Evolutionary conservation across 257 asterid genomes (phyloP).

Genomic region (Primulina huaijiensis): DNA sequence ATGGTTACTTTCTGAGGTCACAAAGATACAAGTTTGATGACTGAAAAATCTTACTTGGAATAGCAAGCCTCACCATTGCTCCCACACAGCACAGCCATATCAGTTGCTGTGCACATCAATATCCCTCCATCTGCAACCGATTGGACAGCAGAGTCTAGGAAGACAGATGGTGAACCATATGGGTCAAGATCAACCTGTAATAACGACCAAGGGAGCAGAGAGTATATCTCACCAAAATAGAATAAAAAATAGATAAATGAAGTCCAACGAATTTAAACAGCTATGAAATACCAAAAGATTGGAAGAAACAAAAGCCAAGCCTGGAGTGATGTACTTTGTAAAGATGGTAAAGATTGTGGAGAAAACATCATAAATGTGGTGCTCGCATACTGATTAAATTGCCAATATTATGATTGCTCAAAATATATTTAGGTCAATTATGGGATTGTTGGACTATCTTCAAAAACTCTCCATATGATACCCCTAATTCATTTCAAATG

Average conservation of each 20-base stretch:
- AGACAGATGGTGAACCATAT: constrained; percentile 91
- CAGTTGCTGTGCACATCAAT: constrained; percentile 96
- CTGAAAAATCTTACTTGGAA: constrained; percentile 72
- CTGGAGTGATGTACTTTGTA: neutral
- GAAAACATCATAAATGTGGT: neutral
- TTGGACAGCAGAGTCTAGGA: constrained; percentile 94
- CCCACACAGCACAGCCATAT: constrained; percentile 98
- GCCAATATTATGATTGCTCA: neutral
- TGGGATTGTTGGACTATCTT: neutral
- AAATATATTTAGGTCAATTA: neutral
- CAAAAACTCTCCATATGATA: neutral
- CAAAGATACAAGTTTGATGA: constrained; percentile 11
- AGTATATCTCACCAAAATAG: neutral
- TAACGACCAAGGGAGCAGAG: constrained; percentile 16
- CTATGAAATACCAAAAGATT: neutral
- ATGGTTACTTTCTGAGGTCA: constrained; percentile 22
- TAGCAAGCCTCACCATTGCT: constrained; percentile 97
- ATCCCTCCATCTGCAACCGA: constrained; percentile 91
- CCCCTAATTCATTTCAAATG: neutral
- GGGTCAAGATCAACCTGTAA: constrained; percentile 99
- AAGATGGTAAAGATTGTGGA: neutral
- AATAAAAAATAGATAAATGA: neutral
- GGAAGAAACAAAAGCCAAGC: neutral
- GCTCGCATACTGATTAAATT: neutral
- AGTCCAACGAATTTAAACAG: neutral